These are phyloP conservation scores for Abortiporus biennis DNA, from an alignment of 1,284 basidiomycete species.

Conservation along the genomic window DNA sequence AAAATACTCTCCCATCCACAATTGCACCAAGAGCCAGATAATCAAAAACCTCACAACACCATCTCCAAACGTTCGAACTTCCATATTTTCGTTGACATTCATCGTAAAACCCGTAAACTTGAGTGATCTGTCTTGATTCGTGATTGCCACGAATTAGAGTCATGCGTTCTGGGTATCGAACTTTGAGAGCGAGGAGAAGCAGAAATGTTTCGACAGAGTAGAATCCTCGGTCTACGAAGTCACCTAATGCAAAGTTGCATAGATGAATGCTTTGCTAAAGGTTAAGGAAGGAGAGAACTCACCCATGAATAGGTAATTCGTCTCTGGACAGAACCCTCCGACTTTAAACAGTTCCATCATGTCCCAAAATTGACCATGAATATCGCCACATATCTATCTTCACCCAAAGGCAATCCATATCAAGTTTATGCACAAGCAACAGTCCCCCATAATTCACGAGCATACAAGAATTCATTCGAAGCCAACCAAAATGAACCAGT, in stretches of 20 bases:
- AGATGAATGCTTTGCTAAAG: background rate
- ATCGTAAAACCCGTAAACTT: constrained; percentile 99
- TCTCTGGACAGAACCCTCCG: constrained; percentile 92
- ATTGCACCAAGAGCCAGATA: constrained; percentile 93
- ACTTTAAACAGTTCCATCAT: constrained; percentile 96
- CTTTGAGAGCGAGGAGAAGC: constrained; percentile 91
- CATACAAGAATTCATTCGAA: background rate
- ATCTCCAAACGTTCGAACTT: constrained; percentile 92
- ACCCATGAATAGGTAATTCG: constrained; percentile 99
- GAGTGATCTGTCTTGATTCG: constrained; percentile 98
- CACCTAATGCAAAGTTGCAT: constrained; percentile 49
- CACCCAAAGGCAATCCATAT: background rate
- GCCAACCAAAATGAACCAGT: no score
- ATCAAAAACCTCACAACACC: constrained; percentile 98
- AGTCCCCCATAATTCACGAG: background rate
- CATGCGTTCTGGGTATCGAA: constrained; percentile 96
- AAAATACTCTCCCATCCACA: constrained; percentile 92
- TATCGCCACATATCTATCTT: constrained; percentile 92
- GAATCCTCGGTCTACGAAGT: constrained; percentile 96
- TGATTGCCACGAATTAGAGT: constrained; percentile 98
- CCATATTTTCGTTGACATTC: constrained; percentile 98
- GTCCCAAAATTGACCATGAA: constrained; percentile 98
- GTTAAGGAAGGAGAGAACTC: constrained; percentile 23
- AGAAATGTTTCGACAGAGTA: constrained; percentile 98
- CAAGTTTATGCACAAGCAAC: constrained; percentile 6